These are phyloP conservation scores for Hypoxylon crocopeplum DNA, from an alignment of 495 filamentous ascomycete genomes.

Conservation along the genomic window DNA sequence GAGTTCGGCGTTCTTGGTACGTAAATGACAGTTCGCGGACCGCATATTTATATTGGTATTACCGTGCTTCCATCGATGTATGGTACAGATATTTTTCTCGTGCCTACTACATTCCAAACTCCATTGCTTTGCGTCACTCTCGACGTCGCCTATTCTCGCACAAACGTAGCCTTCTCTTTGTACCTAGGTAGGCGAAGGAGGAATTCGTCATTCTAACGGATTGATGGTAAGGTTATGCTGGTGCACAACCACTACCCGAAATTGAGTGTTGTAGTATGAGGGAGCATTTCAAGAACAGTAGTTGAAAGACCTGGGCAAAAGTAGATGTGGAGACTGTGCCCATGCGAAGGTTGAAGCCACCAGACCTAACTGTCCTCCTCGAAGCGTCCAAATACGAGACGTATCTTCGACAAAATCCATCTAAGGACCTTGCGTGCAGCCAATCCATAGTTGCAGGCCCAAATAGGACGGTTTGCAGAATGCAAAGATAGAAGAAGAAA, in stretches of 20 bases:
- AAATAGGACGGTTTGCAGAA: conserved; percentile 10
- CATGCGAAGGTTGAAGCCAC: background rate
- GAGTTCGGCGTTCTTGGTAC: conserved; percentile 25
- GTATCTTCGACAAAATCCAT: background rate
- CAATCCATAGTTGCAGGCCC: conserved; percentile 2
- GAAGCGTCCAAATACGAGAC: conserved; percentile 2
- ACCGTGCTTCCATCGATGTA: conserved; percentile 22
- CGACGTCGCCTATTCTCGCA: background rate
- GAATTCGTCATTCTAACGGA: conserved; percentile 19
- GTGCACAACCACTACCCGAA: conserved; percentile 5
- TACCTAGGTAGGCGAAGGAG: conserved; percentile 9
- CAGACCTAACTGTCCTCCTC: background rate
- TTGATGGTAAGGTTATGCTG: too few species aligned
- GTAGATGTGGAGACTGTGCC: background rate
- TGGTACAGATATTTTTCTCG: conserved; percentile 30
- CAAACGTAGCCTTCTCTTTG: conserved; percentile 2
- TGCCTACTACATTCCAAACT: conserved; percentile 22
- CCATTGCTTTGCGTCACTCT: conserved; percentile 10
- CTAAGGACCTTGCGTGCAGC: background rate
- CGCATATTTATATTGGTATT: conserved; percentile 29
- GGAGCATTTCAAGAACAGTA: conserved; percentile 5
- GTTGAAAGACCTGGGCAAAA: too few species aligned
- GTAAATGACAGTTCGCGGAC: background rate
- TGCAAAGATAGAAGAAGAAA: conserved; percentile 16
- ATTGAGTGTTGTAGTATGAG: background rate